Evolutionary conservation across 2,329 filamentous ascomycete species (phyloP).

Genomic region (Pseudocercospora vitis): DNA sequence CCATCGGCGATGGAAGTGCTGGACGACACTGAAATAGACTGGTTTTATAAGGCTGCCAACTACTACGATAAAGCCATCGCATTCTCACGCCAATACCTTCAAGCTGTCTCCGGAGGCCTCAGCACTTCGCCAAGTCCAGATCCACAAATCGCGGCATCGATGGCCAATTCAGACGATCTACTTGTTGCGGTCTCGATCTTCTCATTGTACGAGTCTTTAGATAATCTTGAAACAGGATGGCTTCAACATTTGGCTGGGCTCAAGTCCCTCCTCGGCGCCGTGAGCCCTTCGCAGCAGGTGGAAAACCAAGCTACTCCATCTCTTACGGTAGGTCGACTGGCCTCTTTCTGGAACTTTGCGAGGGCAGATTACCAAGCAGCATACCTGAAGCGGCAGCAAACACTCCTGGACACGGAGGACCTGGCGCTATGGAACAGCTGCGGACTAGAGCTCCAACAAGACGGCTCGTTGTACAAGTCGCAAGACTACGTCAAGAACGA

Average conservation of each 20-base stretch:
- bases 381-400: constrained; percentile 60
- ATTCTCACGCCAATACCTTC: constrained; percentile 52
- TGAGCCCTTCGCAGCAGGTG: constrained; percentile 31
- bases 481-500: constrained; percentile 58
- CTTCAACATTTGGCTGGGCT: constrained; percentile 60
- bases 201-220: constrained; percentile 65
- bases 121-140: constrained; percentile 28
- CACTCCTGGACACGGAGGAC: constrained; percentile 62
- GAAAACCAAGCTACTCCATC: constrained; percentile 46
- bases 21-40: constrained; percentile 53
- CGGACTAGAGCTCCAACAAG: constrained; percentile 57
- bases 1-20: constrained; percentile 56
- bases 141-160: constrained; percentile 26
- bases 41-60: constrained; percentile 60
- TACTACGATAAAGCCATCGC: constrained; percentile 55
- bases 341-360: constrained; percentile 69
- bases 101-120: constrained; percentile 34
- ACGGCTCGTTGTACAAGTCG: constrained; percentile 48
- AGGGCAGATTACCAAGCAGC: constrained; percentile 42
- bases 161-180: constrained; percentile 57
- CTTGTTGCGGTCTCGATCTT: constrained; percentile 65
- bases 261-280: constrained; percentile 59
- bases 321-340: constrained; percentile 57
- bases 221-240: constrained; percentile 63
- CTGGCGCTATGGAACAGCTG: constrained; percentile 62